Evolutionary conservation across 2,329 filamentous ascomycete genomes (phyloP), one percentile per base, ranked within the genome.

Genomic region (Chaetoscypha palmicola): DNA sequence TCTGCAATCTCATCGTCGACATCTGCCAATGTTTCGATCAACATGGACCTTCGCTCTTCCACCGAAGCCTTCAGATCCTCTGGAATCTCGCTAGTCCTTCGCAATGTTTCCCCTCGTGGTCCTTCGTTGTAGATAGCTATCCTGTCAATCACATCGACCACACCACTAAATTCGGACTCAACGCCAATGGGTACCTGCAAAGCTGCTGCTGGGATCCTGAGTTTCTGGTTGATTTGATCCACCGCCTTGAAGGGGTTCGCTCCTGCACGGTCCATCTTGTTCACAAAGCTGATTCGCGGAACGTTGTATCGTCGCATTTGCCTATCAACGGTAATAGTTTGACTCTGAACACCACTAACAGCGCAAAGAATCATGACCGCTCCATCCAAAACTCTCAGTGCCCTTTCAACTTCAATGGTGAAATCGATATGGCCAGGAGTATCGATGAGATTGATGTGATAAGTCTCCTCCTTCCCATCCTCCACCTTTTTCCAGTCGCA

Each of bases 241-340:
- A 98, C 81, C 7, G 89, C 90, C 69, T 94, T 96, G 80, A 90
- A 98, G 7, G 92, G 92, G 64, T 98, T 97, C 53, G 92, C 87
- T 48, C 92, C 92, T 85, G 96, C 96, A 54, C 92, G 84, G 63
- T 98, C 92, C 91, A 98, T 97, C 76, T 98, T 98, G 73, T 98
- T 98, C 64, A 98, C 81, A 62, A 98, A 98, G 43, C 86, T 94
- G 64, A 98, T 82, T 58, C 92, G 79, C 49, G 92, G 92, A 51
- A 98, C 83, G 62, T 97, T 91, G 74, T 98, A 98, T 56, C 92
- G 82, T 72, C 89, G 87, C 92, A 98, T 98, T 71, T 98, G 92
- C 57, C 92, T 79, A 66, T 98, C 90, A 52, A 98, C 92, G 1
- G 92, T 98, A 58, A 96, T 96, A 16, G 92, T 98, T 69, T 98